These are phyloP conservation scores for Sicyos edulis DNA, from an alignment of 306 rosid genomes.

Conservation along the genomic window DNA sequence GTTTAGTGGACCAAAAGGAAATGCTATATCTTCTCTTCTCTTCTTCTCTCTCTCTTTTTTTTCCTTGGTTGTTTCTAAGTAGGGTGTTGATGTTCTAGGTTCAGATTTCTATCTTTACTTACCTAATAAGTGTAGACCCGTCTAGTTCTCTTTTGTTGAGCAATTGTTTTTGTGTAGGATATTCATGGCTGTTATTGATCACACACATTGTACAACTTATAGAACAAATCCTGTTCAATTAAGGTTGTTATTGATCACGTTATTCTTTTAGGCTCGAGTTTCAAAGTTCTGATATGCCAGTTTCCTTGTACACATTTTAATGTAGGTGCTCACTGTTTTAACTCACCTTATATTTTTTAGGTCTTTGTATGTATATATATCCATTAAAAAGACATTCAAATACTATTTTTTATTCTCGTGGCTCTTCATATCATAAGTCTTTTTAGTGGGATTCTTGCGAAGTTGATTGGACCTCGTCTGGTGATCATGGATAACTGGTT, in stretches of 20 bases:
- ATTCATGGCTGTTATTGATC: background rate
- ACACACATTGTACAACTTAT: too few species aligned
- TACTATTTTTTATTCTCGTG: background rate
- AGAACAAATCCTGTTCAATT: too few species aligned
- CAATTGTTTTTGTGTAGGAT: background rate
- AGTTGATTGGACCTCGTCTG: background rate
- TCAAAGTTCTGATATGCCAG: constrained; percentile 1
- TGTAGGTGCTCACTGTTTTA: background rate
- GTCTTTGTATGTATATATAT: too few species aligned
- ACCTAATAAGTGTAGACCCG: background rate
- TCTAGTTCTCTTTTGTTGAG: too few species aligned
- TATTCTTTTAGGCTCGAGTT: background rate
- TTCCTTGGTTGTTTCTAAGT: background rate
- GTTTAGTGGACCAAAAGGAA: constrained; percentile 9
- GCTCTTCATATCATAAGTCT: background rate
- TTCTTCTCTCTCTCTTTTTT: background rate
- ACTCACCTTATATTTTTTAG: background rate
- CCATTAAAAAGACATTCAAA: background rate
- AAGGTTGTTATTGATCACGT: background rate
- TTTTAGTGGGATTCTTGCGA: background rate
- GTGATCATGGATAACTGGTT: background rate
- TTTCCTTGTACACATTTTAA: constrained; percentile 12
- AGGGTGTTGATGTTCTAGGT: constrained; percentile 10
- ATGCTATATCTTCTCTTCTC: background rate
- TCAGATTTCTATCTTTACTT: background rate